Conservation (phyloP, 2,329 filamentous ascomycete species). For the Pseudogymnoascus sp. region DNA sequence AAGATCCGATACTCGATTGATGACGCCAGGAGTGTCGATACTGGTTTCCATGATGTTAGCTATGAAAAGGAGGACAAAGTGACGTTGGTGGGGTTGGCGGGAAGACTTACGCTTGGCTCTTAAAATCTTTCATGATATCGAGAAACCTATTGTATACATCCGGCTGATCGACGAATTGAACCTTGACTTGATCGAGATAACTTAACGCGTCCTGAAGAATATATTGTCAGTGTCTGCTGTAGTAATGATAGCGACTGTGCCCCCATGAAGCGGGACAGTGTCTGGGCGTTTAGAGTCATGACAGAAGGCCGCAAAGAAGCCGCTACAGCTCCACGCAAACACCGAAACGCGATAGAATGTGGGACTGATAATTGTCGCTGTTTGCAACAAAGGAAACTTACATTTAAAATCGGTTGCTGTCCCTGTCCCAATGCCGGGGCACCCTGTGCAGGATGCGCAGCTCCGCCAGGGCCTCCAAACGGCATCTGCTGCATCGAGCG, state of each 20-base stretch:
- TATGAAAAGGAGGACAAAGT: slow-evolving; percentile 14
- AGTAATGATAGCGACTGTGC: not conserved
- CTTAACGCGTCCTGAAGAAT: slow-evolving; percentile 66
- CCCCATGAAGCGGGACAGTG: not conserved
- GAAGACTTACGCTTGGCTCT: slow-evolving; percentile 76
- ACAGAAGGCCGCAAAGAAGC: not conserved
- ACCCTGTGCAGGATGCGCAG: slow-evolving; percentile 26
- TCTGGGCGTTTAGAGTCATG: not conserved
- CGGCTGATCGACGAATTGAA: slow-evolving; percentile 92
- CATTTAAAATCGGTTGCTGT: slow-evolving; percentile 77
- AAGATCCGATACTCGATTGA: slow-evolving; percentile 89
- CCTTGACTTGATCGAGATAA: slow-evolving; percentile 96
- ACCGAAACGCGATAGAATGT: not conserved
- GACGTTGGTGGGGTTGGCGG: not conserved
- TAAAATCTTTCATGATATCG: slow-evolving; percentile 99
- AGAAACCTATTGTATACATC: slow-evolving; percentile 96
- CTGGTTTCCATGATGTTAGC: slow-evolving; percentile 32
- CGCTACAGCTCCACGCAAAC: not conserved
- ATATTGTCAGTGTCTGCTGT: not conserved
- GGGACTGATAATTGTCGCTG: not conserved
- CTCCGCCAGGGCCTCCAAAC: slow-evolving; percentile 40
- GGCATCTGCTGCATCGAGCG: slow-evolving; percentile 56
- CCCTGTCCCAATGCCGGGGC: slow-evolving; percentile 59
- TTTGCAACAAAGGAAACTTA: slow-evolving; percentile 32
- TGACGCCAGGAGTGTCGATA: slow-evolving; percentile 95